Evolutionary conservation across 192 early-diverging fungal species (phyloP), one percentile per base, ranked within the genome.

Genomic region (Linnemannia hyalina): DNA sequence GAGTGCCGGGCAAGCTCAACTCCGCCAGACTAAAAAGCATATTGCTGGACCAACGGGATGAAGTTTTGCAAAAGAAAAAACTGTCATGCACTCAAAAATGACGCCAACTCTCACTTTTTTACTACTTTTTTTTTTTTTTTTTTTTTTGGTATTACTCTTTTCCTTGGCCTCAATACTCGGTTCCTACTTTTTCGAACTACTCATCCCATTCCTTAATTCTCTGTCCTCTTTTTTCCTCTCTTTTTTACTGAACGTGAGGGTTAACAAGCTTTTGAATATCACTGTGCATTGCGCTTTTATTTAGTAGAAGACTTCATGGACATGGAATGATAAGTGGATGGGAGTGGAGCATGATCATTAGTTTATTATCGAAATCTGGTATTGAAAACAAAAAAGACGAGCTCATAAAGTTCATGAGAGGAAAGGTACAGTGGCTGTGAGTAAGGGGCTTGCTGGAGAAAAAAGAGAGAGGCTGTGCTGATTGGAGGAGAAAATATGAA

Each of bases 71-170:
- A 8, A 63, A 32, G 3, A 63, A 29, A 13, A 63, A 63, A 63
- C 60, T 63, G 60, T 63, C 26, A 63, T 63, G 60, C 26, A 63
- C 23, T 13, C 60, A 63, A 63, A 57, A 63, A 63, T 65, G 60
- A 65, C 29, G 10, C 60, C 60, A 32, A 63, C 26, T 63, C 11
- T 7, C 26, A 5, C 0, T 8, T 57, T 8, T 0, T 26, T 9
- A n/a, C n/a, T n/a, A n/a, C n/a, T n/a, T n/a, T n/a, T n/a, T n/a
- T 8, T 26, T 0, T 6, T 57, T 0, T 5, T 57, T 26, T 11
- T 57, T n/a, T 18, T n/a, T 35, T 32, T 32, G 0, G 23, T n/a
- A 23, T 6, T 35, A 65, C 60, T 35, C 49, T 52, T 52, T 22
- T 18, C 16, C n/a, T n/a, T n/a, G n/a, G 16, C 49, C 5, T 52